These are phyloP conservation scores for Sanghuangporus sanghuang DNA, from an alignment of 1,284 basidiomycete genomes.

Conservation along the genomic window DNA sequence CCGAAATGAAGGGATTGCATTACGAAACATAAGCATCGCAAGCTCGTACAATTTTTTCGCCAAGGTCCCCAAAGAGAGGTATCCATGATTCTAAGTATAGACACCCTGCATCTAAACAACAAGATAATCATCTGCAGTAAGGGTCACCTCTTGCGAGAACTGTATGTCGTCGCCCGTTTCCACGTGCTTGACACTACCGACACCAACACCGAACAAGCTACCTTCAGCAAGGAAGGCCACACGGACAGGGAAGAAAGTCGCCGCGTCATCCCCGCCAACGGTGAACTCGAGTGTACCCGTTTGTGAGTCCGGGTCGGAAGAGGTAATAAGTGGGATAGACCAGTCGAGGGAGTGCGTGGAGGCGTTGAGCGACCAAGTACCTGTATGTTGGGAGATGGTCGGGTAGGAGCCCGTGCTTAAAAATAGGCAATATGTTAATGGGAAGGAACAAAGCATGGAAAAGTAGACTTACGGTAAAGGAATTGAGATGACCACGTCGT, in stretches of 20 bases:
- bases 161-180: constrained; percentile 55
- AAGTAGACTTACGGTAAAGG: constrained; percentile 76
- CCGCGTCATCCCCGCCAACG: constrained; percentile 77
- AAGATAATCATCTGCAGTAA: constrained; percentile 69
- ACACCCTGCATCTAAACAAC: constrained; percentile 35
- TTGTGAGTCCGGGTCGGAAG: constrained; percentile 47
- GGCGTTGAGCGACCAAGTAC: constrained; percentile 79
- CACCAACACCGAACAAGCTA: constrained; percentile 67
- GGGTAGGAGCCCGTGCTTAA: constrained; percentile 77
- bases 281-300: constrained; percentile 87
- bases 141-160: constrained; percentile 77
- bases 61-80: not conserved
- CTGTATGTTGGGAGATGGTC: constrained; percentile 73
- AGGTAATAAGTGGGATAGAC: constrained; percentile 63
- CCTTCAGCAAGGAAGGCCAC: constrained; percentile 80
- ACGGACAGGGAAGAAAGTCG: constrained; percentile 89
- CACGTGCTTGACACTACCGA: constrained; percentile 52
- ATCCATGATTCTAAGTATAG: not conserved
- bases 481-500: constrained; percentile 86
- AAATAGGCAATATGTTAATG: constrained; percentile 1
- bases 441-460: not conserved
- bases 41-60: not conserved
- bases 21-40: not conserved
- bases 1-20: not conserved
- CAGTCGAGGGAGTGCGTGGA: constrained; percentile 79